Conservation (phyloP, 441 rosid species). For the Arabidopsis hybrid region DNA sequence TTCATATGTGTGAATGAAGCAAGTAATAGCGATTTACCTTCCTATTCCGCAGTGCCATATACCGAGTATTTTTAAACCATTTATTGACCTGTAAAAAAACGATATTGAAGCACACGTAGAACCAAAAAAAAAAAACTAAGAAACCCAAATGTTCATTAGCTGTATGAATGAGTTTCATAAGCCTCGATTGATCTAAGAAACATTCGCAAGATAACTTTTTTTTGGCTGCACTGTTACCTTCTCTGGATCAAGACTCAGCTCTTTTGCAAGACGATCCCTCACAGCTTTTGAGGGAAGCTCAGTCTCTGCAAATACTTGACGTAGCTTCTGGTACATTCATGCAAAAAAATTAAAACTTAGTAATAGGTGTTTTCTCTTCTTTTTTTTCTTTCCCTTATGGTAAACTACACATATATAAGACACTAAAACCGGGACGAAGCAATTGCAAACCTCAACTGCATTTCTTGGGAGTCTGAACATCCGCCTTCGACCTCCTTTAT, state of each 20-base stretch:
- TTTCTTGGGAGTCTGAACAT: constrained; percentile 71
- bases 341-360: constrained; percentile 35
- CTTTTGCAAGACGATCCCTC: constrained; percentile 80
- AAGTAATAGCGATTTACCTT: constrained; percentile 59
- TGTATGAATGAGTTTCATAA: constrained; percentile 1
- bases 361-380: not conserved
- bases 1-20: constrained; percentile 23
- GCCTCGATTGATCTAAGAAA: constrained; percentile 12
- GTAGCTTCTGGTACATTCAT: constrained; percentile 75
- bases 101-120: constrained; percentile 35
- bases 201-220: constrained; percentile 5
- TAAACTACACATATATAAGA: constrained; percentile 23
- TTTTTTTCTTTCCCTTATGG: not conserved
- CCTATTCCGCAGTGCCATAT: constrained; percentile 77
- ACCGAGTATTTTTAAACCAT: constrained; percentile 99
- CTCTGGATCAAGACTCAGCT: constrained; percentile 80
- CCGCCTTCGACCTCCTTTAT: constrained; percentile 58
- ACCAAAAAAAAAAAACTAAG: constrained; percentile 10
- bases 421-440: constrained; percentile 22
- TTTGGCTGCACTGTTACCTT: constrained; percentile 60
- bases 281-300: constrained; percentile 90
- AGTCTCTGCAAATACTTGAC: constrained; percentile 87
- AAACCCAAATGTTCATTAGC: not conserved
- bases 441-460: constrained; percentile 77
- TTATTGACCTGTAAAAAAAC: constrained; percentile 78